Conservation (phyloP, 495 filamentous ascomycete species). For the Penicillium verhagenii region DNA sequence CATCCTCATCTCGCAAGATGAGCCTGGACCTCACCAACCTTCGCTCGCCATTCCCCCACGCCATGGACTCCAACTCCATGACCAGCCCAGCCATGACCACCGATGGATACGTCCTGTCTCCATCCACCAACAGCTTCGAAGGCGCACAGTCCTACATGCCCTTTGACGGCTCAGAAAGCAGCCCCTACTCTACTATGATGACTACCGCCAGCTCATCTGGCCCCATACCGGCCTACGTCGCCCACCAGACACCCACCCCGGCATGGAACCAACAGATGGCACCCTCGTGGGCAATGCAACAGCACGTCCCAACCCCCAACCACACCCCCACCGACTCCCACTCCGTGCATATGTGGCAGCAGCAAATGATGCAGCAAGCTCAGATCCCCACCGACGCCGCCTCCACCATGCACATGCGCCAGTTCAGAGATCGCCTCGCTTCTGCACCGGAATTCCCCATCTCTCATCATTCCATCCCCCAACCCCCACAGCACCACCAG, state of each 20-base stretch:
- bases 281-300: slow-evolving; percentile 30
- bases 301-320: slow-evolving; percentile 21
- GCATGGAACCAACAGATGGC: slow-evolving; percentile 13
- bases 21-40: slow-evolving; percentile 40
- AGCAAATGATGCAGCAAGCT: slow-evolving; percentile 32
- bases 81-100: slow-evolving; percentile 26
- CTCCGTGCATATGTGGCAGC: slow-evolving; percentile 32
- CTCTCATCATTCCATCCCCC: slow-evolving; percentile 11
- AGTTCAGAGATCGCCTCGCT: slow-evolving; percentile 40
- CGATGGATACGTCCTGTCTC: slow-evolving; percentile 32
- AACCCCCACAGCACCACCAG: slow-evolving; percentile 1
- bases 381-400: slow-evolving; percentile 20
- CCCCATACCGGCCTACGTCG: slow-evolving; percentile 33
- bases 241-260: slow-evolving; percentile 17
- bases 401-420: slow-evolving; percentile 27
- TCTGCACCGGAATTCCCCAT: slow-evolving; percentile 41
- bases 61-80: slow-evolving; percentile 26
- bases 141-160: slow-evolving; percentile 29
- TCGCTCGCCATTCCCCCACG: slow-evolving; percentile 30
- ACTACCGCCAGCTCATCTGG: slow-evolving; percentile 12
- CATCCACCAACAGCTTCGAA: slow-evolving; percentile 23
- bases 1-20: slow-evolving; percentile 34
- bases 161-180: slow-evolving; percentile 15
- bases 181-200: slow-evolving; percentile 15
- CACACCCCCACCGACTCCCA: slow-evolving; percentile 25